phyloP scores from a whole-genome alignment of 352 stramenopile species.

The Globisporangium camurandrum region DNA sequence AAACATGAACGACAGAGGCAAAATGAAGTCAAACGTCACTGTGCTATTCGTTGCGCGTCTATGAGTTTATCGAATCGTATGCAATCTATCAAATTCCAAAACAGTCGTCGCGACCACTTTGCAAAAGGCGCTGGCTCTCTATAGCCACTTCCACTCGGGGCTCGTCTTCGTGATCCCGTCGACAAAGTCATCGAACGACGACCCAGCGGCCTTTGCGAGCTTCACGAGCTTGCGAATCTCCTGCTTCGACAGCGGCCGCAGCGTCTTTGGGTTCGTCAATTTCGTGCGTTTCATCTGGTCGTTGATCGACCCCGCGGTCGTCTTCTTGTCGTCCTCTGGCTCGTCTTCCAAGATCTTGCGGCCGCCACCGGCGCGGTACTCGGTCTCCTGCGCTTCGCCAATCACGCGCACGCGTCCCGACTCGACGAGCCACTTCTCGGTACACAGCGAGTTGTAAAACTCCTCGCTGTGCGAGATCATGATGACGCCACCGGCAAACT shows the following conservation, averaged over 20 bases:
- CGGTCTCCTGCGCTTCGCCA: slow-evolving; percentile 62
- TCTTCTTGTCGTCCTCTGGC: slow-evolving; percentile 27
- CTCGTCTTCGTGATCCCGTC: slow-evolving; percentile 1
- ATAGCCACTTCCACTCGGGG: slow-evolving; percentile 4
- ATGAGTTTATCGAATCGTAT: too few relatives aligned
- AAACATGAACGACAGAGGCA: too few relatives aligned
- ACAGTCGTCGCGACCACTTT: too few relatives aligned
- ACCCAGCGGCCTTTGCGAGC: slow-evolving; percentile 5
- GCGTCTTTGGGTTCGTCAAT: slow-evolving; percentile 5
- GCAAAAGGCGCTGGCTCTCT: too few relatives aligned
- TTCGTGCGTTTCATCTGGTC: slow-evolving; percentile 2
- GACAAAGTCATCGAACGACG: slow-evolving; percentile 5
- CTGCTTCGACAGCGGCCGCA: slow-evolving; percentile 4
- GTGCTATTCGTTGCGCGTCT: too few relatives aligned
- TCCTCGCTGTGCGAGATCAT: slow-evolving; percentile 82
- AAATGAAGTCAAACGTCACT: too few relatives aligned
- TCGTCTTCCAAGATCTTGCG: slow-evolving; percentile 58
- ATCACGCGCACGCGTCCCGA: slow-evolving; percentile 56
- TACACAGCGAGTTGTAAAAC: slow-evolving; percentile 79
- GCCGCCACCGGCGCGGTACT: slow-evolving; percentile 56
- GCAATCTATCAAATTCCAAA: too few relatives aligned
- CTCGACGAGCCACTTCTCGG: slow-evolving; percentile 70
- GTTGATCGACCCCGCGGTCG: slow-evolving; percentile 1
- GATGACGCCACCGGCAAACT: slow-evolving; percentile 61
- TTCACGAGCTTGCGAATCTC: slow-evolving; percentile 1